A percentile compares a stretch with the other conserved stretches of the same genome.
Conservation (phyloP, 2,329 filamentous ascomycete genomes). For the Aspergillus fijiensis region DNA sequence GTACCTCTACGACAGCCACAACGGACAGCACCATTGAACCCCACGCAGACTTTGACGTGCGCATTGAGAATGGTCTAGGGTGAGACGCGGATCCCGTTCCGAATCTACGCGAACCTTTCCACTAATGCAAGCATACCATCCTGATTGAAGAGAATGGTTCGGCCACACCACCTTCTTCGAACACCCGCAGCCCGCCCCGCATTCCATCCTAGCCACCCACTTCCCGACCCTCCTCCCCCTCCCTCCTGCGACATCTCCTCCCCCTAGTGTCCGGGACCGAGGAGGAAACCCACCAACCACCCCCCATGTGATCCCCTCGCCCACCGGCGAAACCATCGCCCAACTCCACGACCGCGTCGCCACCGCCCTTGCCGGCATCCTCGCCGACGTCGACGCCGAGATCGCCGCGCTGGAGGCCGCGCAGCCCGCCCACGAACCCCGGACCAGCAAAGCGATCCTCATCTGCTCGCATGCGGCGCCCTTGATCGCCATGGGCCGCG, state of each 20-base stretch:
- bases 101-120: too few species aligned
- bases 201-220: slow-evolving; percentile 61
- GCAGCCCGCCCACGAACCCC: slow-evolving; percentile 54
- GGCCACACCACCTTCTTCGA: slow-evolving; percentile 75
- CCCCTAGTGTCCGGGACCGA: neutral
- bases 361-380: slow-evolving; percentile 66
- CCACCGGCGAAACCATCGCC: slow-evolving; percentile 74
- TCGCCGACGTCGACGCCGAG: slow-evolving; percentile 67
- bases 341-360: slow-evolving; percentile 79
- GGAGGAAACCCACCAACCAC: slow-evolving; percentile 18
- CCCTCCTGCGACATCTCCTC: slow-evolving; percentile 38
- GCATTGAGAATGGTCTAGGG: slow-evolving; percentile 55
- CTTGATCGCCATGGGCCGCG: slow-evolving; percentile 81
- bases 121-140: neutral
- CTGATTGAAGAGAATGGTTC: slow-evolving; percentile 74
- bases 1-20: slow-evolving; percentile 22
- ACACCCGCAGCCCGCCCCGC: slow-evolving; percentile 74
- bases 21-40: slow-evolving; percentile 27
- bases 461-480: slow-evolving; percentile 88
- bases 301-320: slow-evolving; percentile 66
- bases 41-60: slow-evolving; percentile 40
- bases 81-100: too few species aligned
- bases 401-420: slow-evolving; percentile 38
- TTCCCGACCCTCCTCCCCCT: slow-evolving; percentile 52
- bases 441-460: slow-evolving; percentile 61